phyloP scores from a whole-genome alignment of 371 early-diverging fungal genomes.

The Mucor mucedo region DNA sequence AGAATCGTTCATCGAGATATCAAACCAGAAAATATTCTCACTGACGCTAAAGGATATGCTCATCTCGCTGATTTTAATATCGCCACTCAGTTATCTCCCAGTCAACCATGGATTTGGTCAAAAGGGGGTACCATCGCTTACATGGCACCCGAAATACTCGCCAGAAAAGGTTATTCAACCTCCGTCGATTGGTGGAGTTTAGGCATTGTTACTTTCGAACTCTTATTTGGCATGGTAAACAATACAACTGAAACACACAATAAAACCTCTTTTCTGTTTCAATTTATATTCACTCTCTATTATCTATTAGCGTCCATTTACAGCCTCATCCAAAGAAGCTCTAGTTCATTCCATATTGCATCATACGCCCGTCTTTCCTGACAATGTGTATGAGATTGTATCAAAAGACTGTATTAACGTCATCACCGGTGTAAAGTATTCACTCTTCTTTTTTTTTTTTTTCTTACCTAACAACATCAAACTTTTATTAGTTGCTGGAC shows the following conservation, averaged over 20 bases:
- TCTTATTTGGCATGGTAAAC: conserved; percentile 71
- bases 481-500: conserved; percentile 58
- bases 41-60: conserved; percentile 82
- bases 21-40: conserved; percentile 90
- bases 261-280: background rate
- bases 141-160: conserved; percentile 80
- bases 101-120: conserved; percentile 58
- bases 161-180: conserved; percentile 70
- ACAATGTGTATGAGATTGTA: conserved; percentile 48
- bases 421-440: conserved; percentile 36
- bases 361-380: conserved; percentile 64
- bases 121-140: conserved; percentile 78
- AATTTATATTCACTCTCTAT: too few relatives aligned
- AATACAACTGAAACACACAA: conserved; percentile 4
- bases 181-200: conserved; percentile 90
- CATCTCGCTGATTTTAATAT: conserved; percentile 90
- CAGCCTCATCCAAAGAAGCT: conserved; percentile 71
- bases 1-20: conserved; percentile 74
- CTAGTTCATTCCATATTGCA: conserved; percentile 64
- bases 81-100: conserved; percentile 63
- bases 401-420: conserved; percentile 61
- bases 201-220: conserved; percentile 83
- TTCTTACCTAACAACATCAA: background rate
- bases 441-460: background rate
- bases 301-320: conserved; percentile 79